Evolutionary conservation across 2,329 filamentous ascomycete species (phyloP).

Genomic region (Penicillium sp.): DNA sequence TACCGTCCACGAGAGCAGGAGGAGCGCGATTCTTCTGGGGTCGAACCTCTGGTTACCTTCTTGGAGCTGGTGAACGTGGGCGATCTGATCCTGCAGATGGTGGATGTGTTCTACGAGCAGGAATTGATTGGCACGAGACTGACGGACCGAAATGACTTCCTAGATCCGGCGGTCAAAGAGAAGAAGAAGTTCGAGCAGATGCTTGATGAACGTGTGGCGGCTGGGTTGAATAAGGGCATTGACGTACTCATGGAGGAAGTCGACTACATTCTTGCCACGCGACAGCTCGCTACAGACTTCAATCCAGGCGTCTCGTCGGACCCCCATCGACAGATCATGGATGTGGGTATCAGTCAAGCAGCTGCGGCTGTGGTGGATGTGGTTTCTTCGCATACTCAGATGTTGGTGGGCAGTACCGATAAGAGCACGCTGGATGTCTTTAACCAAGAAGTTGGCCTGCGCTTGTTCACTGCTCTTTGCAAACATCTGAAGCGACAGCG

Average conservation of each 20-base stretch:
- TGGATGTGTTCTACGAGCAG: slow-evolving; percentile 98
- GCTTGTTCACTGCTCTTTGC: slow-evolving; percentile 88
- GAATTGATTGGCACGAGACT: slow-evolving; percentile 84
- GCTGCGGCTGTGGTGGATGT: slow-evolving; percentile 82
- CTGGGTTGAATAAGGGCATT: slow-evolving; percentile 95
- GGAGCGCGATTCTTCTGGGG: slow-evolving; percentile 71
- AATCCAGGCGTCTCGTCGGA: slow-evolving; percentile 66
- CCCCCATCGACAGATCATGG: slow-evolving; percentile 43
- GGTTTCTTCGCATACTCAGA: slow-evolving; percentile 85
- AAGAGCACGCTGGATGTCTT: slow-evolving; percentile 99
- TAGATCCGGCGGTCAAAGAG: slow-evolving; percentile 87
- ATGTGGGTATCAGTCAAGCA: slow-evolving; percentile 73
- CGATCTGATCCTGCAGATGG: slow-evolving; percentile 97
- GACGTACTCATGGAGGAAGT: slow-evolving; percentile 99
- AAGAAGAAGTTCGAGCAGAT: slow-evolving; percentile 99
- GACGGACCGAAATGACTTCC: slow-evolving; percentile 90
- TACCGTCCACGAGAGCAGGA: slow-evolving; percentile 81
- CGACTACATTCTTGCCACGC: slow-evolving; percentile 90
- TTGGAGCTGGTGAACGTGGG: slow-evolving; percentile 97
- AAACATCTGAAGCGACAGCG: slow-evolving; percentile 98
- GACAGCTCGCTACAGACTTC: slow-evolving; percentile 85
- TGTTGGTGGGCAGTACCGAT: slow-evolving; percentile 93
- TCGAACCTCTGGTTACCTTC: slow-evolving; percentile 92
- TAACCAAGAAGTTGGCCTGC: slow-evolving; percentile 93
- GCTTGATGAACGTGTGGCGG: slow-evolving; percentile 94